Conservation (phyloP, 306 rosid genomes). For the Pyrus betulifolia region DNA sequence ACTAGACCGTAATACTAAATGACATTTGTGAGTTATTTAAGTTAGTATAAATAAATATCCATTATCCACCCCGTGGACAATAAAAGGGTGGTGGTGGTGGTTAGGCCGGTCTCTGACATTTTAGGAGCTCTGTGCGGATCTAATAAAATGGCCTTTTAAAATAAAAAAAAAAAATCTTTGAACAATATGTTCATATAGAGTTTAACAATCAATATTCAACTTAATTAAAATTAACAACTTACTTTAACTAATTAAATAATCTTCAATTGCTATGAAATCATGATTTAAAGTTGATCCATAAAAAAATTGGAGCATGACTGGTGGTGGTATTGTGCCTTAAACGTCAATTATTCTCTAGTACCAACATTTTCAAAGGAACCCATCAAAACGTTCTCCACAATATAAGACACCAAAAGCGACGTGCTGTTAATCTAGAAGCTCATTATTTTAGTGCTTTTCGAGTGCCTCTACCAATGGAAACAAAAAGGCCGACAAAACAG, state of each 20-base stretch:
- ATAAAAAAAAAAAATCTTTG: no score
- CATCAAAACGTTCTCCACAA: slow-evolving; percentile 31
- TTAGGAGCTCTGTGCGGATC: no score
- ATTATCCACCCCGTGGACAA: slow-evolving; percentile 5
- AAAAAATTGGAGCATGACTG: neutral
- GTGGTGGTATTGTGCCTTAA: slow-evolving; percentile 27
- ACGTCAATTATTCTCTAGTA: slow-evolving; percentile 25
- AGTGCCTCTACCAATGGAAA: slow-evolving; percentile 15
- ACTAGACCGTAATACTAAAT: no score
- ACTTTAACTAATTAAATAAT: no score
- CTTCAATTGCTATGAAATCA: no score
- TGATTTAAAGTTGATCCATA: no score
- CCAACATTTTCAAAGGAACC: slow-evolving; percentile 23
- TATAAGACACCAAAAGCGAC: slow-evolving; percentile 28
- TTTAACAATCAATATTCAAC: no score
- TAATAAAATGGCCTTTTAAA: no score
- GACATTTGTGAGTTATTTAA: neutral
- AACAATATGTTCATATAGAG: no score
- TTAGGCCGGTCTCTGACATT: no score
- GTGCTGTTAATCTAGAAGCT: slow-evolving; percentile 16
- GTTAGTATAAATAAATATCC: neutral
- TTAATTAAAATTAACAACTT: no score
- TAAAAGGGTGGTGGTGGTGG: neutral
- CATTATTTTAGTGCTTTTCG: neutral
- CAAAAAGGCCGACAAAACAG: neutral